phyloP scores from a whole-genome alignment of 169 alveolate species.

The Sarcocystis neurona region DNA sequence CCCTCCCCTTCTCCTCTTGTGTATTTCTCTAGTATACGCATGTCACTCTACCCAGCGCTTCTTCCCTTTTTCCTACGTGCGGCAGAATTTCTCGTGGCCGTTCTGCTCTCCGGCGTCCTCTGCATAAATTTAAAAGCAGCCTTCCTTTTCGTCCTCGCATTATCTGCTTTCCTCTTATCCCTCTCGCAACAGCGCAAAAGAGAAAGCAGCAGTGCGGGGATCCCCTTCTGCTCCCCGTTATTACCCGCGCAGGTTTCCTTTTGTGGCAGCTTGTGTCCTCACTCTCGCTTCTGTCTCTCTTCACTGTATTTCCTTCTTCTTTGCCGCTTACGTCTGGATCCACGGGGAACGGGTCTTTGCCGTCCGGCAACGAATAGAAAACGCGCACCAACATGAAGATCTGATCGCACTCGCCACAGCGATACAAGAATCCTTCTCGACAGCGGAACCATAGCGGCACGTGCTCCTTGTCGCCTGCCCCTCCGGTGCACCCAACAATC shows the following conservation, averaged over 20 bases:
- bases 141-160: too few species aligned
- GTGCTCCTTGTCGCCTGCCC: constrained; percentile 89
- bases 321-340: constrained; percentile 57
- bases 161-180: too few species aligned
- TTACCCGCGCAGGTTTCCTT: not conserved
- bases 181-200: not conserved
- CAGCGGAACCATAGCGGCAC: constrained; percentile 79
- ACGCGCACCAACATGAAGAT: constrained; percentile 89
- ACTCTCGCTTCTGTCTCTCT: too few species aligned
- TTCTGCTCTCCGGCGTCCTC: too few species aligned
- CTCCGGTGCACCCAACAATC: constrained; percentile 88
- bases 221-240: not conserved
- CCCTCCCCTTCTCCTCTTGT: too few species aligned
- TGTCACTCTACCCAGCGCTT: too few species aligned
- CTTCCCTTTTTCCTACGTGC: too few species aligned
- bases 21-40: too few species aligned
- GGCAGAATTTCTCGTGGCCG: too few species aligned
- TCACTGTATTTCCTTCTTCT: too few species aligned
- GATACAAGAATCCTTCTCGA: constrained; percentile 88
- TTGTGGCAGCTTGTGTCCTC: too few species aligned
- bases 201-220: not conserved
- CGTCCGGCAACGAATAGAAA: constrained; percentile 80
- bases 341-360: constrained; percentile 84
- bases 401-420: constrained; percentile 92
- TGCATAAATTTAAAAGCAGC: too few species aligned